A percentile compares a stretch with the other conserved stretches of the same genome.
These are phyloP conservation scores for Ustilago sp. DNA, from an alignment of 1,284 basidiomycete genomes.

Conservation along the genomic window DNA sequence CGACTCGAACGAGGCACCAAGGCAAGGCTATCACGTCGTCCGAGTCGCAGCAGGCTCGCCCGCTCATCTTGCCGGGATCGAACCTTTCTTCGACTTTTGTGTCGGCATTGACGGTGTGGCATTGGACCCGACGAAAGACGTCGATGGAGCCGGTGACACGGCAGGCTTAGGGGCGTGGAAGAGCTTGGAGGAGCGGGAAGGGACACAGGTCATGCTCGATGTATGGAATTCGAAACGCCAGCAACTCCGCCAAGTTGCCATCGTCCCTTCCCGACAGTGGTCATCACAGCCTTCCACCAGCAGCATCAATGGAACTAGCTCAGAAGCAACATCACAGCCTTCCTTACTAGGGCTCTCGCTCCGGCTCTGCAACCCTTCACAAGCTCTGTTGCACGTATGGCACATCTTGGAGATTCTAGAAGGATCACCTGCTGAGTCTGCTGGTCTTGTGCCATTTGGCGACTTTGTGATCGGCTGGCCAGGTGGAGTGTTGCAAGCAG, in stretches of 20 bases:
- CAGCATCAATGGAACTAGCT: constrained; percentile 46
- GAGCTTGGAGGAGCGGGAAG: constrained; percentile 84
- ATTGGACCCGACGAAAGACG: constrained; percentile 54
- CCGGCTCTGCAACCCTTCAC: constrained; percentile 77
- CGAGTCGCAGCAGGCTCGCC: constrained; percentile 69
- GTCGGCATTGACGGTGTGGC: constrained; percentile 79
- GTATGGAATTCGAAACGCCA: constrained; percentile 93
- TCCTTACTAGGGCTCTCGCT: constrained; percentile 91
- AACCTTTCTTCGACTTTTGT: constrained; percentile 97
- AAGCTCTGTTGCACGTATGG: constrained; percentile 75
- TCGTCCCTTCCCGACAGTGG: constrained; percentile 88
- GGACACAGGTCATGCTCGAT: constrained; percentile 79
- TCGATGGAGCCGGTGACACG: constrained; percentile 41
- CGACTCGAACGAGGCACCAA: constrained; percentile 56
- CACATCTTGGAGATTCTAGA: constrained; percentile 96
- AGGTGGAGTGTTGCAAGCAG: constrained; percentile 83
- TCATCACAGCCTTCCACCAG: constrained; percentile 58
- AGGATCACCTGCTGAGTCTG: constrained; percentile 87
- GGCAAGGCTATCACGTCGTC: constrained; percentile 67
- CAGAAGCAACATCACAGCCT: constrained; percentile 68
- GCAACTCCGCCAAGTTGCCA: constrained; percentile 83
- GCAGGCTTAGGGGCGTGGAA: constrained; percentile 61
- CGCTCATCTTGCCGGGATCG: constrained; percentile 81
- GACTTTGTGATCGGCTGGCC: constrained; percentile 95
- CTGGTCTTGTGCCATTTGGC: constrained; percentile 84